Conservation (phyloP, 192 early-diverging fungal species). For the Rhizoclosmatium globosum region DNA sequence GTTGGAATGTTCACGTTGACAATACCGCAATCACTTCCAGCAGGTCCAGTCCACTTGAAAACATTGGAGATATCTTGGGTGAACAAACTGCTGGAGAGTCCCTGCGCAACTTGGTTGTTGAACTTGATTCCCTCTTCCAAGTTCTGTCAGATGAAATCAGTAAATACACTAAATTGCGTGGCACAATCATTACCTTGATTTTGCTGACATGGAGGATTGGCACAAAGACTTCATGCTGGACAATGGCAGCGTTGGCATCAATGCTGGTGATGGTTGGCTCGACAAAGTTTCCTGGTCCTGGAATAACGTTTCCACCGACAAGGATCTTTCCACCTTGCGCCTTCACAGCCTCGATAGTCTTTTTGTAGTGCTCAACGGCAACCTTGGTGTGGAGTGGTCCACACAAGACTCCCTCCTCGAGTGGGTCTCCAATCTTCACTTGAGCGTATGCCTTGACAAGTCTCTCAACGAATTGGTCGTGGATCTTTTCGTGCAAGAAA, state of each 20-base stretch:
- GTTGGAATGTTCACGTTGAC: conserved; percentile 97
- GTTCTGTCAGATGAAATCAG: conserved; percentile 35
- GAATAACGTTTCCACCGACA: conserved; percentile 81
- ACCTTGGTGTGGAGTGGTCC: conserved; percentile 90
- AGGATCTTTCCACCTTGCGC: conserved; percentile 87
- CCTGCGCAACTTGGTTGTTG: conserved; percentile 93
- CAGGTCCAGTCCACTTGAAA: conserved; percentile 93
- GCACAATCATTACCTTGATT: conserved; percentile 40
- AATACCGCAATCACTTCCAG: conserved; percentile 89
- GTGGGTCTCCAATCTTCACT: conserved; percentile 88
- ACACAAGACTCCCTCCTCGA: conserved; percentile 82
- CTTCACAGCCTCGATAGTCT: conserved; percentile 81
- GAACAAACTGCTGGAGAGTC: conserved; percentile 86
- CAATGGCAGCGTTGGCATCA: conserved; percentile 74
- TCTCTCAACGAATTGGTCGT: conserved; percentile 81
- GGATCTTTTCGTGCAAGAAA: conserved; percentile 86
- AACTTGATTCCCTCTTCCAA: conserved; percentile 85
- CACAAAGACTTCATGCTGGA: conserved; percentile 94
- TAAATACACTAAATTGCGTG: not conserved
- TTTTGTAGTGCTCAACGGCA: conserved; percentile 79
- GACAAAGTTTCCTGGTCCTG: conserved; percentile 87
- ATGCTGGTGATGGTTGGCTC: conserved; percentile 92
- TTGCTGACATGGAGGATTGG: conserved; percentile 66
- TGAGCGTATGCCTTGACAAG: conserved; percentile 86
- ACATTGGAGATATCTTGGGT: conserved; percentile 80